phyloP scores from a whole-genome alignment of 169 alveolate genomes.

The Toxoplasma gondii region DNA sequence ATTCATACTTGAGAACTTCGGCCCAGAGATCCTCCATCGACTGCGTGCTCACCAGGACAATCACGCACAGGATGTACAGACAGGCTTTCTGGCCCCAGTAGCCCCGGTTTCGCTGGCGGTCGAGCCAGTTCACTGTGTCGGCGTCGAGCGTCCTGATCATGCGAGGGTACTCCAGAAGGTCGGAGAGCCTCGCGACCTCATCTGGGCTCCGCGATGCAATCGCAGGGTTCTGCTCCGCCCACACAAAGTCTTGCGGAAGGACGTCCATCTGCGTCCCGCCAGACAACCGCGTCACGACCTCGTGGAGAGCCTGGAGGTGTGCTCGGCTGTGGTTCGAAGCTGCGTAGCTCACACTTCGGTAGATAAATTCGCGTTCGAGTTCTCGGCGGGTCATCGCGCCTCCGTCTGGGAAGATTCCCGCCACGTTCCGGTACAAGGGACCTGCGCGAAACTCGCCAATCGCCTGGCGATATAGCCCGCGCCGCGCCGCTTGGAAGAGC shows the following conservation, averaged over 20 bases:
- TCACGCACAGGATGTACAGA: constrained; percentile 11
- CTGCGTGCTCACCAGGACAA: neutral
- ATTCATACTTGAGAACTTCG: neutral
- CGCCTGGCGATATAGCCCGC: constrained; percentile 30
- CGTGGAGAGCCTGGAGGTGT: constrained; percentile 3
- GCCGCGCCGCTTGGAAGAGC: neutral
- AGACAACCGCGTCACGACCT: neutral
- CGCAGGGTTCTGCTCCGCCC: constrained; percentile 26
- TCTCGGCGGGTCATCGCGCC: constrained; percentile 16
- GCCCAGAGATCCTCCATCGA: neutral
- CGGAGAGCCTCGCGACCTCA: neutral
- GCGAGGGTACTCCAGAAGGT: constrained; percentile 35
- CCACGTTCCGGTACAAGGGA: constrained; percentile 7
- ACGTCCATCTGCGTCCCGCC: constrained; percentile 15
- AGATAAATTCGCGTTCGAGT: neutral
- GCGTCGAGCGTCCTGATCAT: neutral
- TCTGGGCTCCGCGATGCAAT: constrained; percentile 9
- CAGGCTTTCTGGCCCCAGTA: neutral
- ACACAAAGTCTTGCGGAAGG: neutral
- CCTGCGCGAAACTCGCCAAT: neutral
- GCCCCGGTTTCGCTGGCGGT: neutral
- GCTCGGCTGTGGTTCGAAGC: constrained; percentile 12
- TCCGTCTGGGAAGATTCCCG: neutral
- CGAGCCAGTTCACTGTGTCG: constrained; percentile 25
- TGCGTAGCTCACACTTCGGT: neutral